Percentiles rank a stretch among this genome's conserved stretches.
Conservation (phyloP, 345 rosid genomes). For the Aquilaria sinensis region DNA sequence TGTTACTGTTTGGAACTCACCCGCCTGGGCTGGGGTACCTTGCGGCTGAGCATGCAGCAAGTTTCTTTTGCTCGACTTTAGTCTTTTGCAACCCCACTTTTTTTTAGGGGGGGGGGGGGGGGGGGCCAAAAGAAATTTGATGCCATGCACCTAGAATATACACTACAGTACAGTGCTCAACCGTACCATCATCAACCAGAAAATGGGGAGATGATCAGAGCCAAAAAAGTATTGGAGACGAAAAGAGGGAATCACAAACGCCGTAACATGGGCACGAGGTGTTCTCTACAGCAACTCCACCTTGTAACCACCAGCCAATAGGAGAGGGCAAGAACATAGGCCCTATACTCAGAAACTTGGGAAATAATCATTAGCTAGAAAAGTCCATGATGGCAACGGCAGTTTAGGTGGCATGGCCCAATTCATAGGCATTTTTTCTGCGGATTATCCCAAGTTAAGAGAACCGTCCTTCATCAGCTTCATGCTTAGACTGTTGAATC, state of each 20-base stretch:
- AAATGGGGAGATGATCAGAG: slow-evolving; percentile 7
- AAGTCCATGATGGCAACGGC: slow-evolving; percentile 13
- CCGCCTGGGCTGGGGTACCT: too few relatives aligned
- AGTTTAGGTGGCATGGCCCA: slow-evolving; percentile 14
- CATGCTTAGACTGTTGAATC: slow-evolving; percentile 96
- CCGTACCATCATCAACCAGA: slow-evolving; percentile 20
- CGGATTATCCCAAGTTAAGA: slow-evolving; percentile 55
- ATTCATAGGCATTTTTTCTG: slow-evolving; percentile 12
- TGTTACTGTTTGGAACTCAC: too few relatives aligned
- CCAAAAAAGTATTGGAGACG: slow-evolving; percentile 15
- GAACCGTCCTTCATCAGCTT: slow-evolving; percentile 98
- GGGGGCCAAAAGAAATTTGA: too few relatives aligned
- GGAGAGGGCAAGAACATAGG: slow-evolving; percentile 12
- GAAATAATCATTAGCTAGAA: slow-evolving; percentile 25
- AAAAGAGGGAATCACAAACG: slow-evolving; percentile 18
- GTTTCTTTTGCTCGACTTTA: too few relatives aligned
- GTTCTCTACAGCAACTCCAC: slow-evolving; percentile 18
- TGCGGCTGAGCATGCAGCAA: too few relatives aligned
- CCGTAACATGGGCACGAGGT: slow-evolving; percentile 18
- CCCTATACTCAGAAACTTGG: slow-evolving; percentile 10
- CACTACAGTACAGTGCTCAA: slow-evolving; percentile 20
- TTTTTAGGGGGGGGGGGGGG: too few relatives aligned
- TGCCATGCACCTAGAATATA: slow-evolving; percentile 12
- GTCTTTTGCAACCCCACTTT: too few relatives aligned
- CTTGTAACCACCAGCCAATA: slow-evolving; percentile 2